Percentiles rank a stretch among this genome's conserved stretches.
Conservation (phyloP, 257 asterid species). For the Plantago elongata region DNA sequence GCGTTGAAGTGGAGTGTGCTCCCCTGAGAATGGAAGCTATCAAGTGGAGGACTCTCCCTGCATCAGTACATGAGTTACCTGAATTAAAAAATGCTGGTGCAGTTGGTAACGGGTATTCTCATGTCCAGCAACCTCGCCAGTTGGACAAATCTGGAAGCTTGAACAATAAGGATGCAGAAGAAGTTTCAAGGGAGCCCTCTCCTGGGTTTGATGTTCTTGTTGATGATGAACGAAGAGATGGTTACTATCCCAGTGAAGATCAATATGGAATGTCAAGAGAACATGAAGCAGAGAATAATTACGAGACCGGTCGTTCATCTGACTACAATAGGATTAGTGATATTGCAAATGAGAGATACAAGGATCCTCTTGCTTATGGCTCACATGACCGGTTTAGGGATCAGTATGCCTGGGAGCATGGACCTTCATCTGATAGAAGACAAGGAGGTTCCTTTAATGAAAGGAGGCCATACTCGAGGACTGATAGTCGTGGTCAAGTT, state of each 20-base stretch:
- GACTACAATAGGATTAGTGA: conserved; percentile 45
- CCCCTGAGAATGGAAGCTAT: conserved; percentile 32
- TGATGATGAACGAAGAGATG: conserved; percentile 68
- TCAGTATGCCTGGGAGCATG: conserved; percentile 49
- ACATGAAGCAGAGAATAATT: conserved; percentile 41
- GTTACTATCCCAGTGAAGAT: conserved; percentile 64
- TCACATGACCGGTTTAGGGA: conserved; percentile 40
- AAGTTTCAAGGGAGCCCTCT: conserved; percentile 81
- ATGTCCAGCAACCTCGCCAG: conserved; percentile 31
- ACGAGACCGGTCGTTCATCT: conserved; percentile 37
- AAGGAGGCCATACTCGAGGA: conserved; percentile 47
- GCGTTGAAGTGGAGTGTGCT: conserved; percentile 26
- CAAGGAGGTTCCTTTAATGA: conserved; percentile 41
- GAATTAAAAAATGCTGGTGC: conserved; percentile 26
- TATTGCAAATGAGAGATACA: conserved; percentile 46
- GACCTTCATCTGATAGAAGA: conserved; percentile 50
- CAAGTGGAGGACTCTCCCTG: conserved; percentile 26
- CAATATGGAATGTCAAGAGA: conserved; percentile 56
- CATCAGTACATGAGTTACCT: conserved; percentile 23
- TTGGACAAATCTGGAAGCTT: conserved; percentile 39
- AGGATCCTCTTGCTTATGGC: conserved; percentile 42
- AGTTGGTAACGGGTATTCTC: conserved; percentile 32
- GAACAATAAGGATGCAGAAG: conserved; percentile 48
- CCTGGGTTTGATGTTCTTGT: conserved; percentile 97
- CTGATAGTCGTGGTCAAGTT: conserved; percentile 38